Percentiles rank a stretch among this genome's conserved stretches.
Evolutionary conservation across 2,329 filamentous ascomycete genomes (phyloP).

Genomic region (Ophiobolus disseminans): DNA sequence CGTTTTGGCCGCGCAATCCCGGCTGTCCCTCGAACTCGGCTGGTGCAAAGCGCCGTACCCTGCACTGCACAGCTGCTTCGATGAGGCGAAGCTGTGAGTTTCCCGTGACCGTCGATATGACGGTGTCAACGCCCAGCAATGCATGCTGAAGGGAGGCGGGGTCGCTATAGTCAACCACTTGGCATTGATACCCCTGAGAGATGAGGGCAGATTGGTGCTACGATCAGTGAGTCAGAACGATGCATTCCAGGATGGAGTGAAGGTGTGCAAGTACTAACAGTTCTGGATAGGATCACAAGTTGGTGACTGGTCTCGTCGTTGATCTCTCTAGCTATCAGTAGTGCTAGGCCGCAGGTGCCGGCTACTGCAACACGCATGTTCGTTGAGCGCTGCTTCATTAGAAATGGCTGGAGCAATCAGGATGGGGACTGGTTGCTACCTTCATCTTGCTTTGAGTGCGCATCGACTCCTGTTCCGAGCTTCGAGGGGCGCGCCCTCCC

Average conservation of each 20-base stretch:
- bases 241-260: neutral
- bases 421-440: conserved; percentile 2
- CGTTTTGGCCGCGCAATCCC: conserved; percentile 60
- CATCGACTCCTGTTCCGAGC: conserved; percentile 5
- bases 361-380: conserved; percentile 69
- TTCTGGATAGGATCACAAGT: conserved; percentile 73
- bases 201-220: conserved; percentile 64
- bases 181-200: conserved; percentile 68
- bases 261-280: conserved; percentile 53
- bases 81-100: conserved; percentile 73
- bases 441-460: conserved; percentile 1
- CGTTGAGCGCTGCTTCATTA: conserved; percentile 3
- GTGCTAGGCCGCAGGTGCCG: conserved; percentile 66
- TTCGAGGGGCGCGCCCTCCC: conserved; percentile 7
- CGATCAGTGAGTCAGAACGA: conserved; percentile 12
- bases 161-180: conserved; percentile 71
- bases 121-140: conserved; percentile 74
- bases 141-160: conserved; percentile 66
- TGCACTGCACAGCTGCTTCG: conserved; percentile 69
- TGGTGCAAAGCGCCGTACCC: conserved; percentile 74
- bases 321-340: conserved; percentile 65
- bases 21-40: conserved; percentile 77
- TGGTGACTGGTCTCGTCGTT: conserved; percentile 68
- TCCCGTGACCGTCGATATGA: conserved; percentile 76
- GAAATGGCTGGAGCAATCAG: neutral